These are phyloP conservation scores for Fallopia convolvulus DNA, from an alignment of 148 eudicot species.

Conservation along the genomic window DNA sequence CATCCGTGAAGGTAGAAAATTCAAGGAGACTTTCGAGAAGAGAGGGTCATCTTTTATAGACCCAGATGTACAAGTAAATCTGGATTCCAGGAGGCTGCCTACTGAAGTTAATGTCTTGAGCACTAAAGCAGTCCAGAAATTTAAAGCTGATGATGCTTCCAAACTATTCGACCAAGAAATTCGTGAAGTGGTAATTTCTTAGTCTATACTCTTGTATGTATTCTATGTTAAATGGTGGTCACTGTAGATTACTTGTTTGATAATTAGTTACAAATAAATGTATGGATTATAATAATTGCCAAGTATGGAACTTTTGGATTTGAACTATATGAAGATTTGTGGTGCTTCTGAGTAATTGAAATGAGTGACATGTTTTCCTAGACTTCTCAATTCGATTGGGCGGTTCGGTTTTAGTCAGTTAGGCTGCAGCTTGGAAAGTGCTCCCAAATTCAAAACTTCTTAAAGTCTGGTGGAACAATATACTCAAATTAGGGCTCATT, in stretches of 20 bases:
- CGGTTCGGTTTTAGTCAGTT: background rate
- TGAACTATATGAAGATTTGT: background rate
- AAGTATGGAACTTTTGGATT: background rate
- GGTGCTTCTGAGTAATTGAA: too few species aligned
- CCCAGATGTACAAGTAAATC: conserved; percentile 22
- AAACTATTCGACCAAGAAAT: conserved; percentile 83
- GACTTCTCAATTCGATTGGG: background rate
- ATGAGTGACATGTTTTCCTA: background rate
- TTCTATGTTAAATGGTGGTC: background rate
- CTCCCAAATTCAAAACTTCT: background rate
- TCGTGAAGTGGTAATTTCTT: conserved; percentile 70
- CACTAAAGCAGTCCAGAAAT: conserved; percentile 45
- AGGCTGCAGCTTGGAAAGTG: background rate
- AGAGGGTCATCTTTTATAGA: conserved; percentile 58
- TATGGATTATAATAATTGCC: background rate
- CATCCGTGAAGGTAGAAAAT: conserved; percentile 46
- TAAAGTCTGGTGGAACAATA: background rate
- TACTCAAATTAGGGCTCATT: too few species aligned
- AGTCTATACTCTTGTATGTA: background rate
- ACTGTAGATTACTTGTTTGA: background rate
- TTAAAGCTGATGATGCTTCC: conserved; percentile 67
- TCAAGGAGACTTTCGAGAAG: conserved; percentile 57
- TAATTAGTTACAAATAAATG: background rate
- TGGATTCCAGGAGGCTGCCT: conserved; percentile 25
- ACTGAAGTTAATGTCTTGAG: conserved; percentile 42